phyloP scores from a whole-genome alignment of 768 basidiomycete species.

The Tricholoma hemisulphureum region DNA sequence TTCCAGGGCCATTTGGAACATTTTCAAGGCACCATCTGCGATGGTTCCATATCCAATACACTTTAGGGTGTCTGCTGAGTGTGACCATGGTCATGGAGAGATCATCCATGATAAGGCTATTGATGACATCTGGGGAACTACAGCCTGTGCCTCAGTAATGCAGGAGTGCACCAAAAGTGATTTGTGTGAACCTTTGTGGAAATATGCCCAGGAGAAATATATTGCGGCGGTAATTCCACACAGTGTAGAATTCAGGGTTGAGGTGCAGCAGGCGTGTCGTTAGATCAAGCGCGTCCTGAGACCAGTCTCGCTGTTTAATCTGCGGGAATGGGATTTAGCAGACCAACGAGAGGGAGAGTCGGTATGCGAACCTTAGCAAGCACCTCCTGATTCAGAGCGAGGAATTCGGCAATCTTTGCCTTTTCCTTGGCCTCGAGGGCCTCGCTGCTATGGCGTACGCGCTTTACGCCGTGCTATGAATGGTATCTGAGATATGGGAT shows the following conservation, averaged over 20 bases:
- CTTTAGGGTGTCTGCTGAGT: constrained; percentile 85
- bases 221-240: constrained; percentile 91
- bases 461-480: constrained; percentile 70
- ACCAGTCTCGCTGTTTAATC: constrained; percentile 72
- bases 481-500: constrained; percentile 1
- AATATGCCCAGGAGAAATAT: constrained; percentile 77
- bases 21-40: constrained; percentile 91
- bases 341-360: constrained; percentile 4
- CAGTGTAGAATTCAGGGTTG: constrained; percentile 95
- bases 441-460: constrained; percentile 54
- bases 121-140: constrained; percentile 62
- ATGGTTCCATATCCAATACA: constrained; percentile 99
- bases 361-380: constrained; percentile 54
- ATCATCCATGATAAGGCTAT: constrained; percentile 67
- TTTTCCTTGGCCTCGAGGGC: constrained; percentile 68
- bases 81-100: constrained; percentile 77
- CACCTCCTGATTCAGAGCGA: constrained; percentile 60
- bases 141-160: constrained; percentile 13
- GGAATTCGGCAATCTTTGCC: constrained; percentile 75
- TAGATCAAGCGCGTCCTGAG: constrained; percentile 69
- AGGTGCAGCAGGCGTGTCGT: constrained; percentile 75
- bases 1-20: constrained; percentile 70
- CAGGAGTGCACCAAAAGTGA: background rate
- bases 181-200: constrained; percentile 50
- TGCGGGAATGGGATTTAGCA: constrained; percentile 30